These are phyloP conservation scores for Protomyces arabidopsidicola DNA, from an alignment of 1,139 yeast species.

Conservation along the genomic window DNA sequence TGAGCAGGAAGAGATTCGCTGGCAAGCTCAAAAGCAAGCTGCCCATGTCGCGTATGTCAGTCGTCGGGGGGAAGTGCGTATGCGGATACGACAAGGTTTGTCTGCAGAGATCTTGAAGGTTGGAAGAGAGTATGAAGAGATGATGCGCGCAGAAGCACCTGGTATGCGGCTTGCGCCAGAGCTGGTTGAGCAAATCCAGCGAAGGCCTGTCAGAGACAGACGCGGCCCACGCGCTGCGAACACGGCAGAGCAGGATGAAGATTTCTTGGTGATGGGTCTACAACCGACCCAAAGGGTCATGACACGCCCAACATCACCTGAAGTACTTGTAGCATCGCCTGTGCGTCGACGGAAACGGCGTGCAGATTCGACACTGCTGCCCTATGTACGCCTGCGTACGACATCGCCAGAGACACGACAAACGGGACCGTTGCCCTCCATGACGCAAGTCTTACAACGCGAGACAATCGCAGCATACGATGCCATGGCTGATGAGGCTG, in stretches of 20 bases:
- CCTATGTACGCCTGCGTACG: neutral
- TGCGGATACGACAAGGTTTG: conserved; percentile 1
- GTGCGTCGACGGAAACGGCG: neutral
- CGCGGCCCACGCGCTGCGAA: neutral
- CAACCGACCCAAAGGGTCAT: neutral
- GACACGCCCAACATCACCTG: neutral
- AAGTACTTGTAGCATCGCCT: neutral
- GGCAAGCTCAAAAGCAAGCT: conserved; percentile 8
- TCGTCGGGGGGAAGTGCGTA: conserved; percentile 3
- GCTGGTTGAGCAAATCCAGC: neutral
- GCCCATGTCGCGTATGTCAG: conserved; percentile 16
- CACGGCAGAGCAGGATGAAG: conserved; percentile 16
- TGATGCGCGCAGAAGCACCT: neutral
- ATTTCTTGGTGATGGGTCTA: conserved; percentile 3
- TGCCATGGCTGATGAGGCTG: neutral
- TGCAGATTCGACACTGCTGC: neutral
- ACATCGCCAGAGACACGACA: neutral
- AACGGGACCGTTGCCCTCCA: neutral
- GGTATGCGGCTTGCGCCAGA: neutral
- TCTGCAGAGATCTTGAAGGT: conserved; percentile 1
- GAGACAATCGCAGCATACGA: neutral
- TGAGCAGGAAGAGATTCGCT: conserved; percentile 6
- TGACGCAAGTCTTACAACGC: neutral
- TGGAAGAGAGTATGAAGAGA: conserved; percentile 6
- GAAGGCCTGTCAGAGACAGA: neutral